A percentile compares a stretch with the other conserved stretches of the same genome.
These are phyloP conservation scores for Ammopiptanthus mongolicus DNA, from an alignment of 306 rosid species.

Conservation along the genomic window DNA sequence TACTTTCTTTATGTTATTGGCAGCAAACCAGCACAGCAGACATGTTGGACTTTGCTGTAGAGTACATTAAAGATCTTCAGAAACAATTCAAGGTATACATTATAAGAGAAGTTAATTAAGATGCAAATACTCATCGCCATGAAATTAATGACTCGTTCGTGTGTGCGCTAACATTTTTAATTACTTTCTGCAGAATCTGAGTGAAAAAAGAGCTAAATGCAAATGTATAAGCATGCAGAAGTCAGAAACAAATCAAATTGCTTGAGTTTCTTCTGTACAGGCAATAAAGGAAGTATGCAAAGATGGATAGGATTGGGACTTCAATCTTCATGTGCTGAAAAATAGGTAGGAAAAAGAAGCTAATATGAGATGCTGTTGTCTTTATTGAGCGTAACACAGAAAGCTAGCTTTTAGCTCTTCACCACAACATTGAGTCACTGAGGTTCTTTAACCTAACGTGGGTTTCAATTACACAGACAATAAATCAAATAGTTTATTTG, in stretches of 20 bases:
- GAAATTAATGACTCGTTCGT: neutral
- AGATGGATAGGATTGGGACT: conserved; percentile 12
- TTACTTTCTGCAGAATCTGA: conserved; percentile 49
- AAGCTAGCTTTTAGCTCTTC: conserved; percentile 12
- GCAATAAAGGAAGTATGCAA: conserved; percentile 8
- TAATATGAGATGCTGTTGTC: neutral
- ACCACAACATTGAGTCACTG: conserved; percentile 4
- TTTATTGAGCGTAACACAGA: neutral
- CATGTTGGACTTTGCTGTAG: conserved; percentile 92
- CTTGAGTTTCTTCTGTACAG: conserved; percentile 43
- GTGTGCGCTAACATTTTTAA: neutral
- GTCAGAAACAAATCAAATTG: conserved; percentile 37
- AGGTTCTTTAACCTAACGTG: conserved; percentile 28
- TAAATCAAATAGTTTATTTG: conserved; percentile 29
- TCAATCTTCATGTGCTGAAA: conserved; percentile 1
- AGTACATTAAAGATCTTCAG: conserved; percentile 85
- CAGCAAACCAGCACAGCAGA: conserved; percentile 98
- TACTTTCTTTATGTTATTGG: neutral
- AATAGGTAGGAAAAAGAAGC: conserved; percentile 6
- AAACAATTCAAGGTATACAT: conserved; percentile 73
- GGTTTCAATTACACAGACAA: conserved; percentile 25
- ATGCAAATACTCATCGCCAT: neutral
- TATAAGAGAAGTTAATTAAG: neutral
- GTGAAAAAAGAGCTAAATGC: conserved; percentile 67
- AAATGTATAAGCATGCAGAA: conserved; percentile 55